These are phyloP conservation scores for Calycina herbarum DNA, from an alignment of 2,329 filamentous ascomycete genomes.

Conservation along the genomic window DNA sequence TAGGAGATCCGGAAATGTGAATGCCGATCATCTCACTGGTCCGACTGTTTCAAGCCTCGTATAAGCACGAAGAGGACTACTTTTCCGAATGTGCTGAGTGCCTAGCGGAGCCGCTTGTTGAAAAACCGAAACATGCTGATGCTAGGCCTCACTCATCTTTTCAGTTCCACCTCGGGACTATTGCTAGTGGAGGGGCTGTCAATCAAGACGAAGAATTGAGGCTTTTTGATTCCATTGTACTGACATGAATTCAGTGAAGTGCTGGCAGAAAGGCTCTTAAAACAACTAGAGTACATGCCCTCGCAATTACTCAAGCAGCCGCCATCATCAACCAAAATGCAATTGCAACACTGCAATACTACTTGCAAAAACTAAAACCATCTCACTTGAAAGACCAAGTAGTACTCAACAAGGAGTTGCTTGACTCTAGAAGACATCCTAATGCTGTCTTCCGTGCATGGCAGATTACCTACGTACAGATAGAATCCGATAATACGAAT, in stretches of 20 bases:
- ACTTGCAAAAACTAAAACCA: not conserved
- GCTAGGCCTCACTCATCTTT: conserved; percentile 41
- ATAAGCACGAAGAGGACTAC: not conserved
- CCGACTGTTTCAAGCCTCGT: conserved; percentile 26
- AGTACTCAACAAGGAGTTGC: not conserved
- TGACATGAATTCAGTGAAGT: too few species aligned
- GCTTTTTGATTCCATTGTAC: too few species aligned
- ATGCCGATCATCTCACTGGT: conserved; percentile 37
- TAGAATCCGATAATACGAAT: not conserved
- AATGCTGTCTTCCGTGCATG: not conserved
- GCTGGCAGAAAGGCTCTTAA: not conserved
- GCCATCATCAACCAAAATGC: not conserved
- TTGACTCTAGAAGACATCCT: not conserved
- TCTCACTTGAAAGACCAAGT: not conserved
- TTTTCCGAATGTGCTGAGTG: too few species aligned
- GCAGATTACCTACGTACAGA: not conserved
- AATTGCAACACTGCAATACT: not conserved
- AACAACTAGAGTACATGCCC: not conserved
- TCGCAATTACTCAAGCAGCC: not conserved
- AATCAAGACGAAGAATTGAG: conserved; percentile 33
- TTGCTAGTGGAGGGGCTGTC: conserved; percentile 37
- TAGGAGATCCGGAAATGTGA: conserved; percentile 38
- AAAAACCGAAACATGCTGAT: conserved; percentile 1
- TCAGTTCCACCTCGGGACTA: conserved; percentile 32
- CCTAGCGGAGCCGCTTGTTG: too few species aligned